Conservation (phyloP, 495 filamentous ascomycete species). For the Annulohypoxylon moriforme region DNA sequence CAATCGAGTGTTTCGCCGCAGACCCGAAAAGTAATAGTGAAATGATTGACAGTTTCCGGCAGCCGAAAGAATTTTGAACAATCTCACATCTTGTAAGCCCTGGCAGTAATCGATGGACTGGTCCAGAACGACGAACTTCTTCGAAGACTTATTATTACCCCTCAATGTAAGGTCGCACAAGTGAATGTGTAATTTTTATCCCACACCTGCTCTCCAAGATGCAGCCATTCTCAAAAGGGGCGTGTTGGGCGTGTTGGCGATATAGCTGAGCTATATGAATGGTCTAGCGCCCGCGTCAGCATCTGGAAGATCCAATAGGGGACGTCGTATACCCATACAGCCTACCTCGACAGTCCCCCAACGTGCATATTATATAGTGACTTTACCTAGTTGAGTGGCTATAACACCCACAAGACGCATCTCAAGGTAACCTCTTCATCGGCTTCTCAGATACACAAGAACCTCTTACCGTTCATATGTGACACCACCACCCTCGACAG, state of each 20-base stretch:
- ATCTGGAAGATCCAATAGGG: slow-evolving; percentile 25
- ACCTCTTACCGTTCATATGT: slow-evolving; percentile 8
- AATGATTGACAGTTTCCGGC: slow-evolving; percentile 2
- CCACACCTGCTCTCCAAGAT: background rate
- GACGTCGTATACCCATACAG: slow-evolving; percentile 9
- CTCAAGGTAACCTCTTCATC: slow-evolving; percentile 14
- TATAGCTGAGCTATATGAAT: slow-evolving; percentile 18
- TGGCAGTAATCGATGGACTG: background rate
- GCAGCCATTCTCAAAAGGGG: slow-evolving; percentile 9
- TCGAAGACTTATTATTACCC: slow-evolving; percentile 22
- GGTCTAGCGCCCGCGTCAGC: slow-evolving; percentile 19
- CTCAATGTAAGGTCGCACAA: slow-evolving; percentile 30
- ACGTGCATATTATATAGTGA: slow-evolving; percentile 28
- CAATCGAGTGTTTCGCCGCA: background rate
- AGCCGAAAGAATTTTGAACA: slow-evolving; percentile 6
- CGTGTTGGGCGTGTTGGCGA: slow-evolving; percentile 26
- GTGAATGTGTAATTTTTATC: slow-evolving; percentile 7
- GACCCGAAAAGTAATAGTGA: background rate
- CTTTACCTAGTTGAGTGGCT: slow-evolving; percentile 14
- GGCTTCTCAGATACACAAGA: slow-evolving; percentile 4
- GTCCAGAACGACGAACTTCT: slow-evolving; percentile 16
- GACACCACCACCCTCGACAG: slow-evolving; percentile 10
- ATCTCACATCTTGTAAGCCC: slow-evolving; percentile 9
- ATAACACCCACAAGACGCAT: slow-evolving; percentile 10
- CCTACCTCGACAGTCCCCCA: slow-evolving; percentile 29